Evolutionary conservation across 1,139 yeast species (phyloP), one percentile per base, ranked within the genome.

Genomic region (Blastobotrys ciferrii): DNA sequence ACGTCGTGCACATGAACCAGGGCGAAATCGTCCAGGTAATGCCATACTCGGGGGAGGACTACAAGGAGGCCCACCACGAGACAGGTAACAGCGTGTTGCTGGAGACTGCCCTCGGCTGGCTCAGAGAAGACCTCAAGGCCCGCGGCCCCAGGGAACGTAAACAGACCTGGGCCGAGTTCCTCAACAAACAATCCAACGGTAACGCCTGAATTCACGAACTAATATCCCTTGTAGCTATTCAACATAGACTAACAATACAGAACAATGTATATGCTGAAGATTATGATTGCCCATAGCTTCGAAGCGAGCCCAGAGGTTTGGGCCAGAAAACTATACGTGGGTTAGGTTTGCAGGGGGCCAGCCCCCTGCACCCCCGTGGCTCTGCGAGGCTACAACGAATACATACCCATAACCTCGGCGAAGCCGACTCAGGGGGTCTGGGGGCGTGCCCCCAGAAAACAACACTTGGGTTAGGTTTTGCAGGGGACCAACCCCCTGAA

Each of bases 1-100:
- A 84, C 47, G 73, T 92, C 11, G 75, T 84, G n/a, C 98, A 92
- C 66, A 72, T 92, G 59, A 81, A 79, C 58, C 77, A 80, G 47
- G 98, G 98, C 40, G 69, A 56, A 63, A 76, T 73, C 47, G 58
- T 63, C 19, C 38, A 33, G 17, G 17, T 17, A 4, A 6, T 33
- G 18, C 38, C 38, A 7, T 54, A 30, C n/a, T 38, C 58, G 5
- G 53, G 55, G 7, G 53, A 54, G 19, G 43, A 50, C 12, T 54
- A 53, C 42, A 43, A 50, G n/a, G 47, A 48, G 9, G 47, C 53
- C 9, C 51, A n/a, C 19, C 50, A 54, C 6, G 51, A 52, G 17
- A 62, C 62, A 41, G 67, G 65, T 5, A 72, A 69, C 46, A 63
- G 63, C 46, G 64, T 61, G 3, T 51, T 71, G 48, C 59, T 71